Base-by-base conservation (phyloP, 2,329 filamentous ascomycete genomes). In the Zymoseptoria brevis region DNA sequence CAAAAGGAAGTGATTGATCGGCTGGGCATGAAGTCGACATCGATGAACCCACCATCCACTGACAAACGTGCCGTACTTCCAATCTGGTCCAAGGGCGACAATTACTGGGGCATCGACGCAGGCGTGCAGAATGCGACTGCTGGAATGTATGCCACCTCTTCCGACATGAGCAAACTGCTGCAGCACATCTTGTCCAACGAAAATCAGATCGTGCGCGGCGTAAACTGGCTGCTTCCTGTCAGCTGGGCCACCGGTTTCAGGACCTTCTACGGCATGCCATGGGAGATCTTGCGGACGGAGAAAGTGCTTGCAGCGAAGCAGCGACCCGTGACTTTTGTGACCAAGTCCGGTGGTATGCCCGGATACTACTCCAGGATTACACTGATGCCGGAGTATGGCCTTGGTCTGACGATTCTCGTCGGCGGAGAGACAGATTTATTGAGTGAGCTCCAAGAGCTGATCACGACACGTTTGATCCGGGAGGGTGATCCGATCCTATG, bases 221-320 rank as follows among this genome's bases (percentile, higher is more conserved):
- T 75, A 5, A 78, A 78, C 55, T 79, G 77, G 77, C 60, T 77
- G 8, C 61, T 75, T 49, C 75, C 76, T 0, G 70, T 67, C 1
- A 76, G 74, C 1, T 74, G 70, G 30, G 61, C 69, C 0, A 66
- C 66, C 0, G 73, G 74, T 0, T 49, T 73, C 5, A 60, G 72
- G 16, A 73, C 68, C 0, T 77, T 75, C 54, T 78, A 78, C 56
- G 77, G 76, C 3, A 75, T 76, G 67, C 77, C 77, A 0, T 80
- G 75, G 75, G 77, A 79, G 62, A 78, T 77, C 0, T 74, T 74
- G 35, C 73, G 75, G 0, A 75, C 73, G 1, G 71, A 75, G 26
- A 68, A 69, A 5, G 69, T 77, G 11, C 66, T 79, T 0, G 53
- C 60, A 5, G 60, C 70, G 13, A 75, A 69, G 7, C 65, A 62